Conservation (phyloP, 371 early-diverging fungal genomes). For the Apophysomyces elegans region DNA sequence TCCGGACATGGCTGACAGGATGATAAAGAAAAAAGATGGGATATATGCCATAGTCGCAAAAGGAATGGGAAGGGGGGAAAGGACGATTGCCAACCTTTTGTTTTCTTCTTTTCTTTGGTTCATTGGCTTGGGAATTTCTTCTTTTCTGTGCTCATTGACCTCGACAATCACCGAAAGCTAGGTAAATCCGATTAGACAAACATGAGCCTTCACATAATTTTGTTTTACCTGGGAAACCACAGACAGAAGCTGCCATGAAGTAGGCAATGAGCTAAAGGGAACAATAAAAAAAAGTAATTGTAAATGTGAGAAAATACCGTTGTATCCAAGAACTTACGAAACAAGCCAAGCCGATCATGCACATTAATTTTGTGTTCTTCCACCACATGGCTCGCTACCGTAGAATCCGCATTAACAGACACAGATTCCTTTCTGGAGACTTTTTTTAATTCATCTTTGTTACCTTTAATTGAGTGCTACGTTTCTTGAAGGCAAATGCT, state of each 20-base stretch:
- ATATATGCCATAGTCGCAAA: no score
- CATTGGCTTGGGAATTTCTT: no score
- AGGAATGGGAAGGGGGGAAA: no score
- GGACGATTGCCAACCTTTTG: no score
- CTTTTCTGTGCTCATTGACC: conserved; percentile 2
- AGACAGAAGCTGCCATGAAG: conserved; percentile 68
- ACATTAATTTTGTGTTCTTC: conserved; percentile 87
- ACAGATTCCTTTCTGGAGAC: neutral
- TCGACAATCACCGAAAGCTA: conserved; percentile 35
- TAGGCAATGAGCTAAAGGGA: conserved; percentile 63
- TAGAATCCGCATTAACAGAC: neutral
- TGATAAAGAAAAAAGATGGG: no score
- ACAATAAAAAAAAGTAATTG: conserved; percentile 1
- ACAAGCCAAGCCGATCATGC: conserved; percentile 65
- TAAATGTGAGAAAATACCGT: neutral
- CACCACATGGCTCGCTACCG: conserved; percentile 87
- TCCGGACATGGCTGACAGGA: no score
- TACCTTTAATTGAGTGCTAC: conserved; percentile 85
- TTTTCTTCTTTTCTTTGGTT: no score
- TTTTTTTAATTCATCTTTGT: neutral
- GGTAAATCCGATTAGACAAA: neutral
- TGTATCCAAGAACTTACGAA: conserved; percentile 57
- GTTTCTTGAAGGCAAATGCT: conserved; percentile 88
- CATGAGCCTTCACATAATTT: neutral
- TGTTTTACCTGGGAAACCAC: conserved; percentile 75